Evolutionary conservation across 257 asterid species (phyloP), one percentile per base, ranked within the genome.

Genomic region (Primulina huaijiensis): DNA sequence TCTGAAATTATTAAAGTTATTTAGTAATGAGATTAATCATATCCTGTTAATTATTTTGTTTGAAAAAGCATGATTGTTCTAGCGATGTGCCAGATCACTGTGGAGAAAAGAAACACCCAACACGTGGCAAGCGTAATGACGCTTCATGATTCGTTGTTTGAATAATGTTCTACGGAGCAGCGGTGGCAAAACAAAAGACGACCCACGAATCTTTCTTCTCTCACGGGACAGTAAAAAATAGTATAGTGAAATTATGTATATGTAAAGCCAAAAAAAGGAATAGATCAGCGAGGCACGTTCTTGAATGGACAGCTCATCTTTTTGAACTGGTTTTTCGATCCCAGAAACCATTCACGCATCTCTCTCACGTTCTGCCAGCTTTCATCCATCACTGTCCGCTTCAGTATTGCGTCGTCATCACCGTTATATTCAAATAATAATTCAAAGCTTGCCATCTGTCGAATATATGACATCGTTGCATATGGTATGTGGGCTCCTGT

Each of bases 221-320:
- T 35, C 40, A 35, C 35, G 35, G 35, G 9, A 34, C 50, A 33
- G 17, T 33, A 16, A 34, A 57, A 16, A 12, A 53, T 38, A 38
- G 16, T 31, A 52, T 23, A 23, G 9, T 4, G 69, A 68, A 74
- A 65, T 37, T 72, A 60, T 40, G 29, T 16, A 16, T 33, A 25
- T 43, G 9, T 43, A 62, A 53, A 35, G 56, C 34, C 43, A 76
- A 68, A 31, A 27, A 14, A 4, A 74, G 43, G 27, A 43, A 78
- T 68, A 82, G 84, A 79, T 80, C 76, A 76, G 81, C 87, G 66
- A 60, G 63, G 82, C 94, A 89, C 89, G 92, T 89, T 82, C 80
- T 40, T 85, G 77, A 83, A 75, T 77, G 74, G 73, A 64, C 72
- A 52, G 65, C 80, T 75, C 80, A 33, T 57, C 82, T 75, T 52